Evolutionary conservation across 2,329 filamentous ascomycete genomes (phyloP).

Genomic region (Raffaelea arxii): DNA sequence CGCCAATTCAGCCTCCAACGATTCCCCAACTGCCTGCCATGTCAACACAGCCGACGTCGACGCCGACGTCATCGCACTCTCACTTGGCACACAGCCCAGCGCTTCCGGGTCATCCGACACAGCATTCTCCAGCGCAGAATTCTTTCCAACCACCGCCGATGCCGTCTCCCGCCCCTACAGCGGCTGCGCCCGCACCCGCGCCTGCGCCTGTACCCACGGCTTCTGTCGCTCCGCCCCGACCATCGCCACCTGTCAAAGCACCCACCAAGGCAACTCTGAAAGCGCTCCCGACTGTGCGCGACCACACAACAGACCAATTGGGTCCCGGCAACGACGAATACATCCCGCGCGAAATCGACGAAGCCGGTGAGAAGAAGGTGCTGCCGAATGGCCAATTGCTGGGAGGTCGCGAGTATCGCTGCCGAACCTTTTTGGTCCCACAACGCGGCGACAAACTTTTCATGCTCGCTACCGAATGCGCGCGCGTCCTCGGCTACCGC

Average conservation of each 20-base stretch:
- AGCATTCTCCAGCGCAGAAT: background rate
- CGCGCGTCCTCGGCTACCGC: slow-evolving; percentile 82
- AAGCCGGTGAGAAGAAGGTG: slow-evolving; percentile 91
- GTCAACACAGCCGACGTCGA: slow-evolving; percentile 6
- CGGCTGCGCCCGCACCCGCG: background rate
- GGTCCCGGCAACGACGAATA: slow-evolving; percentile 88
- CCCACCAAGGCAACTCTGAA: slow-evolving; percentile 81
- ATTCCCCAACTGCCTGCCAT: slow-evolving; percentile 9
- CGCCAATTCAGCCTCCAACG: slow-evolving; percentile 28
- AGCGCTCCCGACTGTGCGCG: slow-evolving; percentile 86
- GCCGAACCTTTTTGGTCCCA: slow-evolving; percentile 86
- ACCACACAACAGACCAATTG: slow-evolving; percentile 94
- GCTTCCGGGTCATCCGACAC: background rate
- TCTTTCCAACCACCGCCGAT: slow-evolving; percentile 32
- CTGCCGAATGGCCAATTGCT: slow-evolving; percentile 70
- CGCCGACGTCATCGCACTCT: background rate
- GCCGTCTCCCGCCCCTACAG: slow-evolving; percentile 21
- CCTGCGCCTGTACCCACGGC: slow-evolving; percentile 38
- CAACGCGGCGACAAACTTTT: slow-evolving; percentile 89
- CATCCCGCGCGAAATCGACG: slow-evolving; percentile 84
- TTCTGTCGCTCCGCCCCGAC: slow-evolving; percentile 33
- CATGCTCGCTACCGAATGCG: slow-evolving; percentile 97
- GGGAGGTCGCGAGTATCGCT: slow-evolving; percentile 80
- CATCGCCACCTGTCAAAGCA: slow-evolving; percentile 59
- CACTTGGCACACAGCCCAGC: background rate